Base-by-base conservation (phyloP, 2,329 filamentous ascomycete genomes). In the Dothistroma pini region DNA sequence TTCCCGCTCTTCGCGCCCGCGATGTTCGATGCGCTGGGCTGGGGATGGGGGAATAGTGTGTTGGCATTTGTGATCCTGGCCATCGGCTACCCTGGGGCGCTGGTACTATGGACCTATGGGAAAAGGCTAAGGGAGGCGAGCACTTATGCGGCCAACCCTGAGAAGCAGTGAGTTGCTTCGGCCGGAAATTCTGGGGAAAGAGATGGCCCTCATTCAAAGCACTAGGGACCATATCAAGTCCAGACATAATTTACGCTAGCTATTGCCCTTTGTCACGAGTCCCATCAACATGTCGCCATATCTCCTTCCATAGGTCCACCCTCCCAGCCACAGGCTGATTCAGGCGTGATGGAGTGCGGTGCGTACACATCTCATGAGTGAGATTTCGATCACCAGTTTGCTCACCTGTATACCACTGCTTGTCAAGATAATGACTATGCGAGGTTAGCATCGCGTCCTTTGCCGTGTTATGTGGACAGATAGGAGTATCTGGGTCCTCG, bases 1-100 rank as follows among this genome's bases (percentile, higher is more conserved):
- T 83, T 84, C 50, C 81, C 82, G 0, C 63, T 84, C 0, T 83
- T 83, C 60, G 79, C 78, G 0, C 79, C 80, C 0, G 62, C 56
- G 4, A 75, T 78, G 72, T 78, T 77, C 63, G 59, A 71, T 10
- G 64, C 63, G 5, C 66, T 79, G 25, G 74, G 74, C 0, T 74
- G 74, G 52, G 76, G 76, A 0, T 77, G 75, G 75, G 73, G 73
- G 41, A 78, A 77, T 59, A 64, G 57, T 14, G n/a, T 68, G 22
- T 53, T 70, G 34, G 69, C 57, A 1, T 67, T 69, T n/a, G 58
- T 67, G 10, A 59, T 54, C 25, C 52, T 66, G 49, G 59, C 59
- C 4, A 22, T 69, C 32, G 65, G 62, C 2, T 54, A 64, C 10
- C 53, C 61, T 7, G 63, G 60, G 21, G 66, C 68, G n/a, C 48